Percentiles rank a stretch among this genome's conserved stretches.
These are phyloP conservation scores for Ceratocystis cubensis DNA, from an alignment of 2,329 filamentous ascomycete genomes.

Conservation along the genomic window DNA sequence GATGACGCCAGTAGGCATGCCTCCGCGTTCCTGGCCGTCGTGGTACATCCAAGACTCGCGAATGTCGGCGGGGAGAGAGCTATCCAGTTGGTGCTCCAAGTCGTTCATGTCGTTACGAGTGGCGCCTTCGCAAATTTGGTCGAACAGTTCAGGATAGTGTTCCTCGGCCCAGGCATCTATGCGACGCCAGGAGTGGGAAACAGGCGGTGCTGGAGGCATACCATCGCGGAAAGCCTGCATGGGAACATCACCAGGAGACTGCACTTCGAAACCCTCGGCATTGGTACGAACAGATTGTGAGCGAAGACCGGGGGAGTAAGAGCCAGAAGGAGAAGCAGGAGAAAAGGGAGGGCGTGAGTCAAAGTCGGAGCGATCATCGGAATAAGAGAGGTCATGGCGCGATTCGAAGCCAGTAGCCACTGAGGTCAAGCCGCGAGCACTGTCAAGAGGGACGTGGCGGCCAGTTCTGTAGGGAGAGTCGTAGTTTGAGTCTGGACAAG, in stretches of 20 bases:
- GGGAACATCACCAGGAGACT: slow-evolving; percentile 70
- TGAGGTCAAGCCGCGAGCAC: slow-evolving; percentile 70
- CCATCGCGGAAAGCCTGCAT: slow-evolving; percentile 95
- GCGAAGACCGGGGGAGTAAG: slow-evolving; percentile 81
- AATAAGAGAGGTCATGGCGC: slow-evolving; percentile 68
- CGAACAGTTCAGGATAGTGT: slow-evolving; percentile 86
- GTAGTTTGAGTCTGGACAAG: slow-evolving; percentile 63
- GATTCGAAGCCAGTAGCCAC: slow-evolving; percentile 85
- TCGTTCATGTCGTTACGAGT: slow-evolving; percentile 94
- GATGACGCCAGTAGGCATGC: slow-evolving; percentile 78
- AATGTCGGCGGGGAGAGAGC: slow-evolving; percentile 82
- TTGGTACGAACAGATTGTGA: slow-evolving; percentile 57
- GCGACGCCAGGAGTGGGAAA: slow-evolving; percentile 80
- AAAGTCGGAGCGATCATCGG: slow-evolving; percentile 35
- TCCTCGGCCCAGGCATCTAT: slow-evolving; percentile 92
- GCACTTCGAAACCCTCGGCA: slow-evolving; percentile 56
- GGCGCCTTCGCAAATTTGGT: slow-evolving; percentile 84
- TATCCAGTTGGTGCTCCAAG: slow-evolving; percentile 88
- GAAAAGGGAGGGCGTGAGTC: slow-evolving; percentile 29
- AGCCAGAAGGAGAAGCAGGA: slow-evolving; percentile 38
- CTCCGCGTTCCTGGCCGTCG: slow-evolving; percentile 93
- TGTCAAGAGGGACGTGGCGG: slow-evolving; percentile 78
- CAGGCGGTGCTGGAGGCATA: slow-evolving; percentile 75
- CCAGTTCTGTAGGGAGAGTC: slow-evolving; percentile 89
- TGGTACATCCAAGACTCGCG: slow-evolving; percentile 83